These are phyloP conservation scores for Fagus sylvatica DNA, from an alignment of 306 rosid genomes.

Conservation along the genomic window DNA sequence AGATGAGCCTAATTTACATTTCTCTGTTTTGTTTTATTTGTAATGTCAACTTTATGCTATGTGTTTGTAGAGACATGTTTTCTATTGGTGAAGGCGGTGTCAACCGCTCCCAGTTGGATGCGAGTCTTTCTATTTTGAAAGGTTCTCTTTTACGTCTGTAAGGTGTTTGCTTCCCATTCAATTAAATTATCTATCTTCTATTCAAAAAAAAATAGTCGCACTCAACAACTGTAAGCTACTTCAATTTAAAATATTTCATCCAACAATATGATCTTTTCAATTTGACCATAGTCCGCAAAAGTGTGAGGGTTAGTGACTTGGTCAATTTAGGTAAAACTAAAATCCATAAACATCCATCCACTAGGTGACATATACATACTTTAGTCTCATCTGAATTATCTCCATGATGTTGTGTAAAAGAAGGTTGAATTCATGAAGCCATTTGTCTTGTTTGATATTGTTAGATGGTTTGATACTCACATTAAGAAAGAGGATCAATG, in stretches of 20 bases:
- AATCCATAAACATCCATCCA: slow-evolving; percentile 5
- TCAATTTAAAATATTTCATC: slow-evolving; percentile 20
- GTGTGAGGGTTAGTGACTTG: neutral
- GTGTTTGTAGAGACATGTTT: too few relatives aligned
- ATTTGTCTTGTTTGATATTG: slow-evolving; percentile 9
- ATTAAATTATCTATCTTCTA: too few relatives aligned
- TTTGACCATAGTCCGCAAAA: slow-evolving; percentile 30
- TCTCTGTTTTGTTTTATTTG: too few relatives aligned
- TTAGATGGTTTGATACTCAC: neutral
- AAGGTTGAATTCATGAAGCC: neutral
- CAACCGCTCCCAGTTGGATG: too few relatives aligned
- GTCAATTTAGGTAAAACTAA: slow-evolving; percentile 2
- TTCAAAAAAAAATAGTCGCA: too few relatives aligned
- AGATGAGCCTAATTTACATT: too few relatives aligned
- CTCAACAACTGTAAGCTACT: slow-evolving; percentile 28
- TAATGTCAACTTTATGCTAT: too few relatives aligned
- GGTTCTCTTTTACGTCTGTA: too few relatives aligned
- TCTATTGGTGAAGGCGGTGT: too few relatives aligned
- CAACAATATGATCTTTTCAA: slow-evolving; percentile 20
- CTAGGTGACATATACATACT: slow-evolving; percentile 6
- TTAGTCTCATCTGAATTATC: neutral
- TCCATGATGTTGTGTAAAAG: slow-evolving; percentile 8
- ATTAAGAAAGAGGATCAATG: neutral
- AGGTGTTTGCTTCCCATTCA: too few relatives aligned
- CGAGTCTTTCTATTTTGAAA: too few relatives aligned